A percentile compares a stretch with the other conserved stretches of the same genome.
phyloP scores from a whole-genome alignment of 805 yeast species.

The Metschnikowia santaceciliae region DNA sequence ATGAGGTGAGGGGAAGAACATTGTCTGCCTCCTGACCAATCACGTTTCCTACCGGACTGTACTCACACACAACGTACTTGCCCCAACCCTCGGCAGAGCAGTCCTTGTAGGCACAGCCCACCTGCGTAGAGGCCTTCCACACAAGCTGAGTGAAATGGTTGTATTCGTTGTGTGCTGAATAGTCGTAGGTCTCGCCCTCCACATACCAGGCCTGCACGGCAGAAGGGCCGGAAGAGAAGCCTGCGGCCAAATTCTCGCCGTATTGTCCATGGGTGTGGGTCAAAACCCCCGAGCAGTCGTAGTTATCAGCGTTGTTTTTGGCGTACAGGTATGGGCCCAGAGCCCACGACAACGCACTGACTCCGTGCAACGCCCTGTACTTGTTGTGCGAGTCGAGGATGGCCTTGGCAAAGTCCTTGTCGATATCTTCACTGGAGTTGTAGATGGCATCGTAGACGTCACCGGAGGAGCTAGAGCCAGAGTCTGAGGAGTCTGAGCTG shows the following conservation, averaged over 20 bases:
- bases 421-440: conserved; percentile 21
- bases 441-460: conserved; percentile 18
- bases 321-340: conserved; percentile 31
- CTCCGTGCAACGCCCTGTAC: conserved; percentile 30
- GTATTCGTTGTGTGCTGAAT: conserved; percentile 22
- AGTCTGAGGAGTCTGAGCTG: not conserved
- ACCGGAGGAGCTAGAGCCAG: conserved; percentile 6
- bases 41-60: conserved; percentile 34
- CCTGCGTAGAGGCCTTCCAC: conserved; percentile 27
- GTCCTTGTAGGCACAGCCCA: conserved; percentile 33
- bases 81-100: conserved; percentile 31
- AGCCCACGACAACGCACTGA: conserved; percentile 29
- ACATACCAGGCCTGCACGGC: conserved; percentile 41
- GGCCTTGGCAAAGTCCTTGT: conserved; percentile 25
- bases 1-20: conserved; percentile 21
- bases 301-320: conserved; percentile 29
- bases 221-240: conserved; percentile 25
- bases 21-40: conserved; percentile 27
- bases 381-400: conserved; percentile 33
- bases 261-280: conserved; percentile 36
- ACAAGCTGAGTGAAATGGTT: conserved; percentile 32
- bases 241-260: conserved; percentile 42
- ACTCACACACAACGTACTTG: conserved; percentile 30
- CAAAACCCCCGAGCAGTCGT: conserved; percentile 36
- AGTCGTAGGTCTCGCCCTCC: conserved; percentile 31